A percentile compares a stretch with the other conserved stretches of the same genome.
phyloP scores from a whole-genome alignment of 1,139 yeast species.

The Diutina ranongensis region DNA sequence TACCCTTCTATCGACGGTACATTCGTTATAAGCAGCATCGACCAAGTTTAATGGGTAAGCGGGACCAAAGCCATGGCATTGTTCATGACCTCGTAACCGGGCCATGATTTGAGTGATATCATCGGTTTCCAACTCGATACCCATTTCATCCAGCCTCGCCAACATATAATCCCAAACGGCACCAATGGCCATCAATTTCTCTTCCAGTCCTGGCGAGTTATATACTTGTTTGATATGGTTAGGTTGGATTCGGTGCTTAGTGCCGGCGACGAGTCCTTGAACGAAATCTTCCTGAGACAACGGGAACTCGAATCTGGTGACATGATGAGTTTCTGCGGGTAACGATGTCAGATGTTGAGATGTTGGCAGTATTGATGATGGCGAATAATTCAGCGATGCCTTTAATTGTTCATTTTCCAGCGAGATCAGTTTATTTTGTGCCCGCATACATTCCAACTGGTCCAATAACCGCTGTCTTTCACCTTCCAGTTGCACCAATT shows the following conservation, averaged over 20 bases:
- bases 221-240: slow-evolving; percentile 15
- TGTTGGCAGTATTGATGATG: background rate
- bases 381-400: background rate
- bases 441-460: slow-evolving; percentile 42
- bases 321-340: background rate
- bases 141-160: slow-evolving; percentile 32
- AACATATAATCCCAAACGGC: slow-evolving; percentile 76
- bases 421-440: slow-evolving; percentile 46
- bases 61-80: slow-evolving; percentile 77
- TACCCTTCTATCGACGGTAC: background rate
- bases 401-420: slow-evolving; percentile 11
- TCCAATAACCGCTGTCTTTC: slow-evolving; percentile 40
- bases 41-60: slow-evolving; percentile 50
- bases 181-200: slow-evolving; percentile 52
- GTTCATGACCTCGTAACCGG: slow-evolving; percentile 51
- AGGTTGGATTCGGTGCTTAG: slow-evolving; percentile 14
- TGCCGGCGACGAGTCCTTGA: slow-evolving; percentile 16
- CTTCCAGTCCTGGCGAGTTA: slow-evolving; percentile 15
- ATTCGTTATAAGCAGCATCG: slow-evolving; percentile 15
- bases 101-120: slow-evolving; percentile 51
- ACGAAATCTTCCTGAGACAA: slow-evolving; percentile 25
- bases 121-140: slow-evolving; percentile 31
- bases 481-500: slow-evolving; percentile 47
- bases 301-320: slow-evolving; percentile 24
- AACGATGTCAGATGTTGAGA: background rate